Conservation (phyloP, 2,329 filamentous ascomycete genomes). For the Monosporascus sp. region DNA sequence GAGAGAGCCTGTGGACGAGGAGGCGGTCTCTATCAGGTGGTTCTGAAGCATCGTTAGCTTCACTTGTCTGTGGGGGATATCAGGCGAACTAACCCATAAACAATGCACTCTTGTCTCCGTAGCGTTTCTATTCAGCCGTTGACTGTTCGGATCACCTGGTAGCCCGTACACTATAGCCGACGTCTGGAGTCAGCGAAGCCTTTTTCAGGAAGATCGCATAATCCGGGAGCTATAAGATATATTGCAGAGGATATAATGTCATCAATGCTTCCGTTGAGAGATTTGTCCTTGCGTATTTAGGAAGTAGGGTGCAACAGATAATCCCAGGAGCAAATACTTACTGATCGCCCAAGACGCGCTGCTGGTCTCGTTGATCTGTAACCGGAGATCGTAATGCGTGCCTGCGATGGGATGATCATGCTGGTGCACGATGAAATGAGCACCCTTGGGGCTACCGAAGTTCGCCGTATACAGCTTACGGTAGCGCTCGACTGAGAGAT, state of each 20-base stretch:
- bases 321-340: neutral
- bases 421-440: slow-evolving; percentile 67
- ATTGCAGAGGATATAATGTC: no score
- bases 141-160: slow-evolving; percentile 53
- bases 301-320: no score
- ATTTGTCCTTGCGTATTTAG: no score
- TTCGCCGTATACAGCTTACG: slow-evolving; percentile 32
- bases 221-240: no score
- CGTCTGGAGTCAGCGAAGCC: neutral
- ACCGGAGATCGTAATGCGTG: slow-evolving; percentile 62
- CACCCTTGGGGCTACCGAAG: slow-evolving; percentile 27
- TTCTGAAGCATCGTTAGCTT: slow-evolving; percentile 36
- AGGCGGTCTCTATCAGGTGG: slow-evolving; percentile 56
- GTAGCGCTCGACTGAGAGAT: slow-evolving; percentile 31
- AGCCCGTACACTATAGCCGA: slow-evolving; percentile 46
- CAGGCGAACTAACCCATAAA: slow-evolving; percentile 43
- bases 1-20: slow-evolving; percentile 49
- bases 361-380: slow-evolving; percentile 65
- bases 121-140: slow-evolving; percentile 51
- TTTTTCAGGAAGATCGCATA: no score
- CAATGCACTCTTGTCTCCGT: slow-evolving; percentile 59
- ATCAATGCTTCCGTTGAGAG: no score
- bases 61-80: neutral
- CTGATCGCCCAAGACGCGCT: slow-evolving; percentile 60
- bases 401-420: slow-evolving; percentile 69